Base-by-base conservation (phyloP, 768 basidiomycete species). In the Multifurca ochricompacta region DNA sequence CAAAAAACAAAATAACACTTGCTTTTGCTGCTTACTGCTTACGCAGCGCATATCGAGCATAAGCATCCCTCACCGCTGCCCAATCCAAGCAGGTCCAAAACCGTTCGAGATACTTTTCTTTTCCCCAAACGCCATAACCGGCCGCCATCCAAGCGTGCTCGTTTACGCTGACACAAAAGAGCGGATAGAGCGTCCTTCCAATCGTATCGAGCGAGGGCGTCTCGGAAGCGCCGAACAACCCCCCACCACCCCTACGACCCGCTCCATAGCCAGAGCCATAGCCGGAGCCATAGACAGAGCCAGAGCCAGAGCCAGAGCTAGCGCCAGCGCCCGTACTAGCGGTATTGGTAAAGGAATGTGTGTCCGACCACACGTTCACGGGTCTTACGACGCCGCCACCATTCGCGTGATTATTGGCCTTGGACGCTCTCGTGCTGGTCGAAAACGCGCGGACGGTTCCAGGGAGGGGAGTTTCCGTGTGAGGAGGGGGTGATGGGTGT, bases 121-220 rank as follows among this genome's bases (percentile, higher is more conserved):
- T 88, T 23, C 92, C 91, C 88, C 89, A 92, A 4, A 95, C 79
- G 4, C 91, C 91, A 60, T 85, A 91, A 35, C 87, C 88, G 19
- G 86, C 83, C 45, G 75, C 74, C 64, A 95, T 74, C 89, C 91
- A 95, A 25, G 85, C 84, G 61, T 91, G 91, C 67, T 92, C 90
- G 61, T 91, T 79, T 4, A 89, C 79, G 39, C 83, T 82, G 47
- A 92, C 65, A 58, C 86, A 88, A 67, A 91, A 82, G 51, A 94
- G 66, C 19, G 91, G 91, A 65, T 74, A 82, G 36, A 94, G 68
- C 13, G 72, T 70, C 30, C 78, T 75, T 30, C 83, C 85, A n/a
- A 74, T 59, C 4, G 53, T 54, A 31, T 59, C 51, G 36, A 68
- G 47, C 19, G 54, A 9, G 8, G 21, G 51, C 31, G 27, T 14